Base-by-base conservation (phyloP, 148 eudicot species). In the Rhododendron kiyosumense region DNA sequence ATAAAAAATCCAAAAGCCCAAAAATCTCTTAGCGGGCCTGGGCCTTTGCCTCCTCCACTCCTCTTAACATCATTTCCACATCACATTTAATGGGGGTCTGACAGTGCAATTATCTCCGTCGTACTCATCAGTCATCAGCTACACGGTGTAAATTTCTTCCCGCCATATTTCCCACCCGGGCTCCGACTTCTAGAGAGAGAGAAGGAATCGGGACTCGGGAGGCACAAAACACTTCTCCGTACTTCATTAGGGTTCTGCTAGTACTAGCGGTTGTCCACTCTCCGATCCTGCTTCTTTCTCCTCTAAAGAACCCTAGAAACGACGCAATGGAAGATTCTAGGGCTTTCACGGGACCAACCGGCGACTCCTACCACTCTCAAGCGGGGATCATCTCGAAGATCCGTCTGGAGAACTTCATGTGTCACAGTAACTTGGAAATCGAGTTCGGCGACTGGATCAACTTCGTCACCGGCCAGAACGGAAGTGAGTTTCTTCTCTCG, bases 401-500 rank as follows among this genome's bases (percentile, higher is more conserved):
- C 17, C 93, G 92, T 12, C 61, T 97, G 1, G 98, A 97, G 87
- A 95, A 97, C 85, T 97, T 97, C 91, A 97, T 97, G 99, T 97
- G 99, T 81, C 99, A 97, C 85, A 90, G 91, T 26, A 93, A 85
- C 87, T 83, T 97, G 85, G 94, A 93, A 63, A 95, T 97, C 85
- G 95, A 92, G 88, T 89, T 97, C 15, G 94, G 93, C 28, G 95
- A 94, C 52, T 84, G 81, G 36, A 92, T 97, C 85, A 97, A 97
- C 89, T 97, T 97, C 86, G 90, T 97, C 90, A 97, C 99, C n/a
- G 99, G 99, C 54, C 99, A 95, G 85, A 97, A 97, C 69, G 99
- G 99, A 85, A 97, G 99, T 97, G 90, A 88, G 97, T 86, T 76
- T 32, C 24, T 61, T 18, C n/a, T 24, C 69, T 63, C 28, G 54